Conservation (phyloP, 176 grass and related monocot species). For the barley (Hordeum vulgare) region DNA sequence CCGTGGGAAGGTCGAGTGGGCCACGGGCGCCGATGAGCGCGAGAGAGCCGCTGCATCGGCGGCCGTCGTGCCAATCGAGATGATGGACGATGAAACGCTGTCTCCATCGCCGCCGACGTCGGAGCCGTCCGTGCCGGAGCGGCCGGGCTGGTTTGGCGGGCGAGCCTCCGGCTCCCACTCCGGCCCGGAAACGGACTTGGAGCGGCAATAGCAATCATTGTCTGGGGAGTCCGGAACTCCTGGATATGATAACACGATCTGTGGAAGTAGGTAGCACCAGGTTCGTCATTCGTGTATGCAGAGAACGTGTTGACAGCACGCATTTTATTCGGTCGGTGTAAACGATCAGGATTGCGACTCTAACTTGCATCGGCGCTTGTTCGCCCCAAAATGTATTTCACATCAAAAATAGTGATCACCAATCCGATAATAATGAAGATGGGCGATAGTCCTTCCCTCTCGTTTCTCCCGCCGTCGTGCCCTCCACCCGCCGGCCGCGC, state of each 20-base stretch:
- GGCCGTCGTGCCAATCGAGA: background rate
- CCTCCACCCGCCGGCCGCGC: too few species aligned
- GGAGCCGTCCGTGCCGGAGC: background rate
- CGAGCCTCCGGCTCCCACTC: background rate
- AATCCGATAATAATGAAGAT: too few species aligned
- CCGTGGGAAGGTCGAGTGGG: conserved; percentile 34
- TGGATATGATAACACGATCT: background rate
- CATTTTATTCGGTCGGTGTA: too few species aligned
- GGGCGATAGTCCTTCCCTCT: too few species aligned
- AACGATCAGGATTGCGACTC: too few species aligned
- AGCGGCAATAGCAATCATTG: conserved; percentile 13
- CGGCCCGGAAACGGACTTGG: conserved; percentile 16
- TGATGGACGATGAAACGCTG: background rate
- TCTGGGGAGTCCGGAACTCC: background rate
- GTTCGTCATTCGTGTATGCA: background rate
- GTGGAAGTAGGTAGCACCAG: background rate
- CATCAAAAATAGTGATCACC: too few species aligned
- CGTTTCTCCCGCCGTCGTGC: too few species aligned
- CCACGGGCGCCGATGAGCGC: background rate
- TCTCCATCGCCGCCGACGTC: background rate
- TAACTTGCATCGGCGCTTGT: too few species aligned
- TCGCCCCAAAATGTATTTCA: too few species aligned
- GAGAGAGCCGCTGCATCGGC: background rate
- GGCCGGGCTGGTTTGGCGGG: background rate
- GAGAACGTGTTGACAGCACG: too few species aligned